Evolutionary conservation across 2,329 filamentous ascomycete genomes (phyloP), one percentile per base, ranked within the genome.

Genomic region (Scytalidium lignicola): DNA sequence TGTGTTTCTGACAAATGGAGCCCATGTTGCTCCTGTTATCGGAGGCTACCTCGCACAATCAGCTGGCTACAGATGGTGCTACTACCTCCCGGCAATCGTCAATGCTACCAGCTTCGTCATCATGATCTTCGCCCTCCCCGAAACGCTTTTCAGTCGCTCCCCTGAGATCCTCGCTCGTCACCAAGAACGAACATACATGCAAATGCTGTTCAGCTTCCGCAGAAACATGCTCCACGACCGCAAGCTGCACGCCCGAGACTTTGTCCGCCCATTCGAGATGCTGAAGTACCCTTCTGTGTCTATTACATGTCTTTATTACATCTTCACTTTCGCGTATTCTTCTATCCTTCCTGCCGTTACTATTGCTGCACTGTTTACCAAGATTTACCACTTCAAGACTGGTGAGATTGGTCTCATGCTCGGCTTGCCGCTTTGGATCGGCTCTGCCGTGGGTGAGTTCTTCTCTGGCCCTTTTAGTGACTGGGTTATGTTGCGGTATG

Each of bases 51-150:
- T 88, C 1, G 88, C 63, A 57, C 75, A 89, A 65, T 81, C 85
- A 53, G 72, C 90, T 2, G 88, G 88, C 10, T 96, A 90, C 90
- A 73, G 89, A 19, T 95, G 89, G 88, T 83, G 22, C 54, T 66
- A 62, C 51, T 58, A 62, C 29, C 56, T 65, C 21, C 51, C 58
- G 6, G 55, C 60, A 5, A 61, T 65, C 13, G 41, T 61, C 8
- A 57, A 62, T 44, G 63, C 55, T 2, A 47, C 56, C 23, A 59
- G 62, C 50, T 53, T 61, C n/a, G 20, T 58, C 2, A 43, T 61
- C 3, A 56, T 60, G 23, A 47, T 62, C 32, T 59, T 64, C 39
- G 57, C 54, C 20, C 46, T 65, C 3, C 62, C 63, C 21, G 63
- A 66, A 54, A 66, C 62, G 12, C 55, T 66, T 9, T 65, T 61